These are phyloP conservation scores for Wickerhamiella azymoides DNA, from an alignment of 805 yeast genomes.

Conservation along the genomic window DNA sequence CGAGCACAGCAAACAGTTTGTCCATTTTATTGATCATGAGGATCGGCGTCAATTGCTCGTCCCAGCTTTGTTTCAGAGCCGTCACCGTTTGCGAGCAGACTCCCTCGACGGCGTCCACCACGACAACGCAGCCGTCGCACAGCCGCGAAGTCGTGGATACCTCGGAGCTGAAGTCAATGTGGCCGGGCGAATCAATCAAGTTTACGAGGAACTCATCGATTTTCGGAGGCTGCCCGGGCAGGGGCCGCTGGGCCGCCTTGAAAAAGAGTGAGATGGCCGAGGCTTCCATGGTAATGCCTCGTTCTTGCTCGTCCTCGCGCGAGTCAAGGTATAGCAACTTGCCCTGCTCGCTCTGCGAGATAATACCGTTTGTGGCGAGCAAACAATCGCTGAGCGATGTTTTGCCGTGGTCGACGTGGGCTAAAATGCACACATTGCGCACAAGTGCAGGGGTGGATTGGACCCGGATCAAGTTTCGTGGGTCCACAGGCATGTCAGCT, in stretches of 20 bases:
- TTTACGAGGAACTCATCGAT: slow-evolving; percentile 74
- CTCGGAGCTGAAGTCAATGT: slow-evolving; percentile 90
- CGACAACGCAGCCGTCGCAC: slow-evolving; percentile 92
- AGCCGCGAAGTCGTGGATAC: slow-evolving; percentile 91
- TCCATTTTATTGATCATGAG: slow-evolving; percentile 86
- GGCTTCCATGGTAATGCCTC: slow-evolving; percentile 97
- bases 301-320: slow-evolving; percentile 83
- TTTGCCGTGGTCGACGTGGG: slow-evolving; percentile 98
- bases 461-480: slow-evolving; percentile 47
- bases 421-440: slow-evolving; percentile 86
- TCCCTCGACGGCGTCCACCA: slow-evolving; percentile 96
- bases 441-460: slow-evolving; percentile 59
- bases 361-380: slow-evolving; percentile 89
- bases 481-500: slow-evolving; percentile 33
- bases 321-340: slow-evolving; percentile 86
- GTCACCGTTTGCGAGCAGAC: slow-evolving; percentile 96
- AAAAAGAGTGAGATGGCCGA: slow-evolving; percentile 91
- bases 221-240: slow-evolving; percentile 17
- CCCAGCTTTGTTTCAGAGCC: slow-evolving; percentile 90
- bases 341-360: slow-evolving; percentile 90
- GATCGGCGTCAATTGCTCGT: slow-evolving; percentile 76
- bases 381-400: slow-evolving; percentile 87
- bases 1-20: slow-evolving; percentile 67
- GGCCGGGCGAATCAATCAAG: slow-evolving; percentile 98
- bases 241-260: slow-evolving; percentile 41